These are phyloP conservation scores for Fusarium sulawesiense DNA, from an alignment of 2,329 filamentous ascomycete species.

Conservation along the genomic window DNA sequence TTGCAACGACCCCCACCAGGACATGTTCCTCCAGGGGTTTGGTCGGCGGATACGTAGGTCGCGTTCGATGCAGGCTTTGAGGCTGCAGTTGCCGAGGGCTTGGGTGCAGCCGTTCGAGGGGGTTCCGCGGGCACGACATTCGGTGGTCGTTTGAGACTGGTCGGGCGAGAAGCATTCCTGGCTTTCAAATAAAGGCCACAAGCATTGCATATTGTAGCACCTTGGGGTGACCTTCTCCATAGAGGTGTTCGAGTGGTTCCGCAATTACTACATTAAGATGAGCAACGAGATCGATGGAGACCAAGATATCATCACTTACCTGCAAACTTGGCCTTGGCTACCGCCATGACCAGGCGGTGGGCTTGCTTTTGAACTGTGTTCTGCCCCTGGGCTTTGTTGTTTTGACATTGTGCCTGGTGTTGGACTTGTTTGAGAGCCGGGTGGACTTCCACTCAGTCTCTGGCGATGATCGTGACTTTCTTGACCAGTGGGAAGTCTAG, in stretches of 20 bases:
- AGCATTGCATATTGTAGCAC: slow-evolving; percentile 96
- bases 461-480: slow-evolving; percentile 38
- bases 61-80: slow-evolving; percentile 59
- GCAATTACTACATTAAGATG: slow-evolving; percentile 77
- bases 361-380: slow-evolving; percentile 37
- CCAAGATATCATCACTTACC: slow-evolving; percentile 59
- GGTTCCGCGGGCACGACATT: slow-evolving; percentile 59
- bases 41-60: slow-evolving; percentile 82
- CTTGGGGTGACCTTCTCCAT: slow-evolving; percentile 93
- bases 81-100: slow-evolving; percentile 52
- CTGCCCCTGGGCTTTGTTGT: slow-evolving; percentile 47
- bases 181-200: slow-evolving; percentile 96
- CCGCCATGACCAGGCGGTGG: slow-evolving; percentile 34
- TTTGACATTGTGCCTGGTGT: slow-evolving; percentile 44
- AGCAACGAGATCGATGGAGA: slow-evolving; percentile 6
- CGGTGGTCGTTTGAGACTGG: slow-evolving; percentile 84
- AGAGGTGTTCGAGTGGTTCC: slow-evolving; percentile 92
- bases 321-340: slow-evolving; percentile 71
- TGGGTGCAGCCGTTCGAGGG: slow-evolving; percentile 56
- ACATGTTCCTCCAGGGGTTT: slow-evolving; percentile 84
- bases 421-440: slow-evolving; percentile 44
- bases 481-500: slow-evolving; percentile 40
- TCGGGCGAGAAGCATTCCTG: slow-evolving; percentile 89
- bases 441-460: slow-evolving; percentile 44
- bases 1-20: slow-evolving; percentile 96